These are phyloP conservation scores for Hippophae tibetana DNA, from an alignment of 306 rosid genomes.

Conservation along the genomic window DNA sequence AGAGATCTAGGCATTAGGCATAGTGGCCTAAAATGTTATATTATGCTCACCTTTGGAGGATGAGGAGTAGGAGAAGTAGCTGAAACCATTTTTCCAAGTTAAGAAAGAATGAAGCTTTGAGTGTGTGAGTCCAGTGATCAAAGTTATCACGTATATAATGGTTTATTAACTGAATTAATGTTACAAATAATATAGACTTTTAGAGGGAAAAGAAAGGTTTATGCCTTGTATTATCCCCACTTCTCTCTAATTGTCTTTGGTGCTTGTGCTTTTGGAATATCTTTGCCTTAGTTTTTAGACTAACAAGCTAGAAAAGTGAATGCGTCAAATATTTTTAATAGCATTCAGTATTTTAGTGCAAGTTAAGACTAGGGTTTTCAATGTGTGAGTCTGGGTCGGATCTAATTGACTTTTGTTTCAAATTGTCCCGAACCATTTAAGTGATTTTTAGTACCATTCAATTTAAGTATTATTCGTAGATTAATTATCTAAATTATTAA, in stretches of 20 bases:
- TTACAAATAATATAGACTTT: conserved; percentile 13
- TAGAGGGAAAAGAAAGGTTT: conserved; percentile 8
- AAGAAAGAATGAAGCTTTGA: conserved; percentile 17
- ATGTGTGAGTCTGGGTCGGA: too few relatives aligned
- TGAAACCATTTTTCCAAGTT: conserved; percentile 35
- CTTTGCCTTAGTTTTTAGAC: not conserved
- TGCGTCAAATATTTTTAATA: not conserved
- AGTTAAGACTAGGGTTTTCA: too few relatives aligned
- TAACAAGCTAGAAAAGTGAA: not conserved
- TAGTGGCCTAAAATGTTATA: not conserved
- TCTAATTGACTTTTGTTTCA: too few relatives aligned
- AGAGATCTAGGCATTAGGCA: not conserved
- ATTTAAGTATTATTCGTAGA: too few relatives aligned
- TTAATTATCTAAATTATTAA: too few relatives aligned
- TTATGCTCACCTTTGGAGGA: conserved; percentile 38
- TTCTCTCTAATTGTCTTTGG: conserved; percentile 1
- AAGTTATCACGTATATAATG: conserved; percentile 24
- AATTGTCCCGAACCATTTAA: too few relatives aligned
- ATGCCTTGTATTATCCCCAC: conserved; percentile 15
- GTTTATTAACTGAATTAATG: conserved; percentile 16
- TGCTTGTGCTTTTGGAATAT: not conserved
- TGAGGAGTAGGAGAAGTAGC: conserved; percentile 56
- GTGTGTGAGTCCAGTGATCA: conserved; percentile 17
- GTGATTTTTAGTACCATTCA: too few relatives aligned
- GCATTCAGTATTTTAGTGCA: too few relatives aligned